Evolutionary conservation across 345 rosid genomes (phyloP), one percentile per base, ranked within the genome.

Genomic region (Camelina laxa): DNA sequence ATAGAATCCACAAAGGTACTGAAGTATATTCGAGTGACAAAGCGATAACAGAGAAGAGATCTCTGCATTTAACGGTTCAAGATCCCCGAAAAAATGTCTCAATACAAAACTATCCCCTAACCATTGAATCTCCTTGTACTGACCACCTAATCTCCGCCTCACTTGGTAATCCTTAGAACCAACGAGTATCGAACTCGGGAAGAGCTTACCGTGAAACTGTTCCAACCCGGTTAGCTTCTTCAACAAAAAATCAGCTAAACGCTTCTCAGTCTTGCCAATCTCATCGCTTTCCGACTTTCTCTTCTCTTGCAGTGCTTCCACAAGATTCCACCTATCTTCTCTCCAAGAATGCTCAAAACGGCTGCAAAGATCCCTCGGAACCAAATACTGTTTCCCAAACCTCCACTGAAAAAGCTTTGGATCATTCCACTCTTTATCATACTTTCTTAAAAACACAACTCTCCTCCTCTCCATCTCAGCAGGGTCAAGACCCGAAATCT

Each of bases 81-180:
- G 69, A 57, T 87, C 97, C 20, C 84, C 87, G 22, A 72, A 79
- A 67, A 92, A 83, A 63, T 88, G 96, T 69, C 96, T 85, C 82
- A 89, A 4, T 6, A 80, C 87, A 14, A 85, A 95, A 51, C 72
- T 78, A 59, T 95, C 93, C 35, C 98, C 99, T 60, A 90, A 75
- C 99, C 99, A 92, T 44, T 84, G 91, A 63, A 95, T 90, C 79
- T 90, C 99, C 85, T 92, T 95, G 45, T 80, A 84, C 82, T 92
- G 85, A 21, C 81, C 80, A 65, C 93, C 90, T 60, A 92, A 19
- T 63, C 98, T 67, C 56, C 89, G 56, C 80, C 89, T 87, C 69
- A 92, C 92, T 62, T 82, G 90, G 63, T 84, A 92, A 78, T 95
- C 94, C 51, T 85, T 85, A 2, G 86, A 84, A 39, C 86, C 91